phyloP scores from a whole-genome alignment of 805 yeast genomes.

The Schizosaccharomyces japonicus region DNA sequence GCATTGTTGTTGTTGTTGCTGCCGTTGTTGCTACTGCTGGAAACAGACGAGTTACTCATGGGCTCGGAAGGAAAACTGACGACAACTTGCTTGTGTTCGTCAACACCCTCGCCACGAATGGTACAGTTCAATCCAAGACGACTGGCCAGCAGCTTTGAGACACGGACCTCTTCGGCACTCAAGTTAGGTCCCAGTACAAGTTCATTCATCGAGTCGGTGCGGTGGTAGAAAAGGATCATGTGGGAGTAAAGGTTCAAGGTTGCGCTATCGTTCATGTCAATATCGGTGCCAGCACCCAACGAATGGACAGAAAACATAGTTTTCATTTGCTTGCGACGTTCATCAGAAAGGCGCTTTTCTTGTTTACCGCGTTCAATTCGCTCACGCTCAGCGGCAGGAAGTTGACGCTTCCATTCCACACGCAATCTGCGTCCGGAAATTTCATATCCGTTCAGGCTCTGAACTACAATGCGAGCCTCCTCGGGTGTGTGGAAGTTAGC shows the following conservation, averaged over 20 bases:
- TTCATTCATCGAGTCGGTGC: neutral
- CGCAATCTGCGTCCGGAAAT: constrained; percentile 86
- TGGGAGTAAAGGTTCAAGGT: constrained; percentile 21
- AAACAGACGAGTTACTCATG: neutral
- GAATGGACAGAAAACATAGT: neutral
- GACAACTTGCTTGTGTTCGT: neutral
- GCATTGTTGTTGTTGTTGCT: neutral
- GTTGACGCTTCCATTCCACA: constrained; percentile 92
- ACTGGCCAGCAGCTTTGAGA: neutral
- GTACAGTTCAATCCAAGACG: neutral
- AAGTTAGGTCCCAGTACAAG: neutral
- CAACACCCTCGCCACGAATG: neutral
- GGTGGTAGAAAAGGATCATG: constrained; percentile 1
- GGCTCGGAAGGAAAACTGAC: neutral
- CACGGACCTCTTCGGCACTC: neutral
- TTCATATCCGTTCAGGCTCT: constrained; percentile 69
- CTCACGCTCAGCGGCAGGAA: constrained; percentile 81
- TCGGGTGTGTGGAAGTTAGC: constrained; percentile 90
- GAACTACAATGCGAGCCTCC: constrained; percentile 73
- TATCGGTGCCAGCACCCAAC: constrained; percentile 11
- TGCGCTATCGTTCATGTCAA: constrained; percentile 80
- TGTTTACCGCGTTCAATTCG: constrained; percentile 88
- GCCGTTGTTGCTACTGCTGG: neutral
- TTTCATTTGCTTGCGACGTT: neutral
- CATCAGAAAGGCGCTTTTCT: constrained; percentile 66